A percentile compares a stretch with the other conserved stretches of the same genome.
Conservation (phyloP, 1,284 basidiomycete species). For the Meripilus lineatus region DNA sequence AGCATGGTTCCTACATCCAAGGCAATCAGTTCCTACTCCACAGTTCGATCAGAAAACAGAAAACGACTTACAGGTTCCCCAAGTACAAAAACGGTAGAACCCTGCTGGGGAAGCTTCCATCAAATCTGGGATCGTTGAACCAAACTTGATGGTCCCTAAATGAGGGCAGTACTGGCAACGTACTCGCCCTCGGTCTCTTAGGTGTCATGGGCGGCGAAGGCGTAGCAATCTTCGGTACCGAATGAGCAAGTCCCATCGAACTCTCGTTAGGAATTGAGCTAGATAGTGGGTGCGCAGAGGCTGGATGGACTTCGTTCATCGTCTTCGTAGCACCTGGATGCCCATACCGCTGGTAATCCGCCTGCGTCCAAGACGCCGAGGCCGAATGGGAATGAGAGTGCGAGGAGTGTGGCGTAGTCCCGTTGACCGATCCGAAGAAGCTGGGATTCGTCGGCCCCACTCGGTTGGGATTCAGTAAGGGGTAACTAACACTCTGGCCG, state of each 20-base stretch:
- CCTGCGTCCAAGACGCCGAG: too few species aligned
- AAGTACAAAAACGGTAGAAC: constrained; percentile 95
- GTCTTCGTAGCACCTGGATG: background rate
- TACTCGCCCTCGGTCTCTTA: constrained; percentile 63
- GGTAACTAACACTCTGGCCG: too few species aligned
- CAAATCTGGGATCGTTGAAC: constrained; percentile 91
- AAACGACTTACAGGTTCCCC: constrained; percentile 77
- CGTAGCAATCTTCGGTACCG: constrained; percentile 2
- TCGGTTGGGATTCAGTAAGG: too few species aligned
- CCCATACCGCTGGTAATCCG: constrained; percentile 7
- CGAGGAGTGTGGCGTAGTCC: too few species aligned
- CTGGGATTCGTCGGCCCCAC: background rate
- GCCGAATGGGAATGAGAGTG: constrained; percentile 35
- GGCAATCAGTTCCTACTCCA: background rate
- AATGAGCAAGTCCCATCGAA: too few species aligned
- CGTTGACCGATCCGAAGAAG: background rate
- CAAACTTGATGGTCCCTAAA: constrained; percentile 75
- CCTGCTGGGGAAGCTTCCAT: constrained; percentile 93
- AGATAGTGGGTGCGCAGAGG: constrained; percentile 13
- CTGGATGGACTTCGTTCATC: constrained; percentile 16
- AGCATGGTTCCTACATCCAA: constrained; percentile 74
- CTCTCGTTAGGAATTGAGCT: constrained; percentile 6
- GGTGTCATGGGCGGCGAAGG: background rate
- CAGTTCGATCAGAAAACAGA: constrained; percentile 6
- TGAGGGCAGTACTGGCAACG: constrained; percentile 59